Base-by-base conservation (phyloP, 306 rosid species). In the Acacia confusa region DNA sequence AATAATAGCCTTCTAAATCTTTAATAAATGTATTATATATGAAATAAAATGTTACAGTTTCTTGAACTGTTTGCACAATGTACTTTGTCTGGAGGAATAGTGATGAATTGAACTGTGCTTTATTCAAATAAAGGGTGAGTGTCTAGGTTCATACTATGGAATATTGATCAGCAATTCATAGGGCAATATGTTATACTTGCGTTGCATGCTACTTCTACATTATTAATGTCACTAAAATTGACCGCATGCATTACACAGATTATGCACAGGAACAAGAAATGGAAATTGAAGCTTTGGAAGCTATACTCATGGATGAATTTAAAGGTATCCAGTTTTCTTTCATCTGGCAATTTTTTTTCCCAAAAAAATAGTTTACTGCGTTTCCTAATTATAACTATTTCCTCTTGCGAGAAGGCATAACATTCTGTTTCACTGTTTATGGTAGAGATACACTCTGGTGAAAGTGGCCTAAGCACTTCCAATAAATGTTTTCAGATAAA, bases 221-320 rank as follows among this genome's bases (percentile, higher is more conserved):
- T 47, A 66, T 47, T 48, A 7, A 11, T 64, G 28, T 45, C 17
- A 30, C 64, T 77, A 77, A 45, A 44, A n/a, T 77, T 79, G 57
- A 47, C 58, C 43, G 16, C 52, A 45, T 78, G 30, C 50, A 4
- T 57, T 16, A 5, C 78, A 10, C 89, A 96, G 99, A 93, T 73
- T 81, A 92, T 73, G 81, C 50, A 68, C 97, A 86, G 70, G 99
- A 96, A 83, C 99, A 96, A 82, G 98, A 93, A 40, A 96, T 96
- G 99, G 98, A 96, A 82, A 88, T 96, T 60, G 99, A 96, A 88
- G 99, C 99, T 64, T 81, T 96, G 85, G 99, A 93, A 85, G 99
- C 99, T 61, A 96, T 96, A 82, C 99, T 96, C 6, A 90, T 90
- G 94, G 99, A 96, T 66, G 99, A 96, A 6, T 93, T 96, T 88